Percentiles rank a stretch among this genome's conserved stretches.
Evolutionary conservation across 192 early-diverging fungal genomes (phyloP).

Genomic region (Podila minutissima): DNA sequence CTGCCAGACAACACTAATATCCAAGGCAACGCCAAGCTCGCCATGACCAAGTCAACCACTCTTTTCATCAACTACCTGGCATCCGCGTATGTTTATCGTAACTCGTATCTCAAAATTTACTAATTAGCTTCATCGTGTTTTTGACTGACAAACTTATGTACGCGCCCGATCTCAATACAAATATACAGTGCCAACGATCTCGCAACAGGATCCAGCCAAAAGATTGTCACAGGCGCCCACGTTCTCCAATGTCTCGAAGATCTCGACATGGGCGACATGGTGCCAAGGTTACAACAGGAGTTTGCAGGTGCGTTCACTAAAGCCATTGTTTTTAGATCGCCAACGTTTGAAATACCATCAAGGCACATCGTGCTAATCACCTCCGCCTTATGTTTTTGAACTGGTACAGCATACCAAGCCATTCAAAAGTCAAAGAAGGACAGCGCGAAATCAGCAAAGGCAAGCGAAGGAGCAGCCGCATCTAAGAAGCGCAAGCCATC

Average conservation of each 20-base stretch:
- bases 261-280: constrained; percentile 55
- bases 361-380: neutral
- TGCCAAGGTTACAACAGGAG: constrained; percentile 49
- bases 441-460: constrained; percentile 27
- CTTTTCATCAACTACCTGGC: constrained; percentile 63
- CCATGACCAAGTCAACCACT: constrained; percentile 60
- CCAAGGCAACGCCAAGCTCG: constrained; percentile 61
- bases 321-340: neutral
- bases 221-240: constrained; percentile 56
- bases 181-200: constrained; percentile 58
- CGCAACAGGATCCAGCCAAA: constrained; percentile 56
- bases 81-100: constrained; percentile 49
- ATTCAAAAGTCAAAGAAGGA: constrained; percentile 52
- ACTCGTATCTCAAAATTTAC: neutral
- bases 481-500: constrained; percentile 49
- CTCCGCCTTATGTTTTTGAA: neutral
- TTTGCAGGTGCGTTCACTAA: constrained; percentile 46
- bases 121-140: neutral
- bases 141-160: neutral
- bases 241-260: constrained; percentile 60
- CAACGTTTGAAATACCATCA: neutral
- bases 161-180: neutral
- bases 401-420: constrained; percentile 50
- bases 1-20: constrained; percentile 59
- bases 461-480: constrained; percentile 12